phyloP scores from a whole-genome alignment of 1,284 basidiomycete species.

The Wallemia mellicola region DNA sequence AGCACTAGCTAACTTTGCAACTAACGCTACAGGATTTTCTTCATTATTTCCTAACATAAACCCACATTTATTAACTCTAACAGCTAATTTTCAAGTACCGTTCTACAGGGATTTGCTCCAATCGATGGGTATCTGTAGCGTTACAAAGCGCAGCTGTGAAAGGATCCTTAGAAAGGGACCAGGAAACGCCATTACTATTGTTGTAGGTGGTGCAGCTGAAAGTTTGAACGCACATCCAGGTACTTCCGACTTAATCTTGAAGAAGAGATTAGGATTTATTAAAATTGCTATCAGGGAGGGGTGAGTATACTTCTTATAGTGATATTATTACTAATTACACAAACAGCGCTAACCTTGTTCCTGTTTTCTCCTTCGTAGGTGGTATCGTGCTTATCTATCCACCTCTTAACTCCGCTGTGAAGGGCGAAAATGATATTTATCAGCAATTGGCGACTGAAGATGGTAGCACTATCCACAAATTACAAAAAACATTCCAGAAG shows the following conservation, averaged over 20 bases:
- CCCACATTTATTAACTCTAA: conserved; percentile 71
- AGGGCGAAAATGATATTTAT: conserved; percentile 29
- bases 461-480: conserved; percentile 54
- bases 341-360: conserved; percentile 55
- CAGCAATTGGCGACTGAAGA: conserved; percentile 82
- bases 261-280: conserved; percentile 66
- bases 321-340: not conserved
- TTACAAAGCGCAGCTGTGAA: conserved; percentile 63
- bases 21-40: conserved; percentile 85
- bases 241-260: conserved; percentile 59
- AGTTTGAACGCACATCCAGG: conserved; percentile 76
- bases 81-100: conserved; percentile 69
- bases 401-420: no score
- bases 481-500: conserved; percentile 70
- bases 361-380: conserved; percentile 76
- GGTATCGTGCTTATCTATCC: not conserved
- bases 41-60: conserved; percentile 62
- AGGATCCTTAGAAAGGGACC: conserved; percentile 38
- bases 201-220: conserved; percentile 87
- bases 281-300: conserved; percentile 85
- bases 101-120: conserved; percentile 76
- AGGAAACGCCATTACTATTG: conserved; percentile 53
- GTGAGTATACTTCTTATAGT: conserved; percentile 17
- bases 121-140: conserved; percentile 61
- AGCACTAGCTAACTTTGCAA: conserved; percentile 72